Evolutionary conservation across 805 yeast genomes (phyloP), one percentile per base, ranked within the genome.

Genomic region (Metschnikowia cerradonensis): DNA sequence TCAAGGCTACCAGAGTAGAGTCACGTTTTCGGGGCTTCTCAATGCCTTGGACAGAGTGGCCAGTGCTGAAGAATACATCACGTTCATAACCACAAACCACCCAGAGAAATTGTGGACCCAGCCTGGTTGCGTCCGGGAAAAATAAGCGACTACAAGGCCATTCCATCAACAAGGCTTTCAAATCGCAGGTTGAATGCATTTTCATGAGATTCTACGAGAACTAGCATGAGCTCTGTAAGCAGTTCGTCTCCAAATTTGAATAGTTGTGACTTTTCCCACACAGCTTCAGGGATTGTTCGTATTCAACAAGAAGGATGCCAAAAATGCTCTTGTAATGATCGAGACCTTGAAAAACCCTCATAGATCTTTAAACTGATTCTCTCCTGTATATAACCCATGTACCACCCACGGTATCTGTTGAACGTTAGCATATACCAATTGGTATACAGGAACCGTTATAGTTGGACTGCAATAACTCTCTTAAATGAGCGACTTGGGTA

Each of bases 31-130:
- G 50, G 99, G 99, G 0, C 74, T 94, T 42, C 72, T 94, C 52
- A 94, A 94, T 65, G 96, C 99, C 0, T 74, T 94, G 45, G 99
- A 94, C 67, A 99, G 99, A 43, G 98, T 94, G 15, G 94, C 98
- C 3, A 88, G 96, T 30, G 96, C 97, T 1, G 99, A 94, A 64
- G 98, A 94, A 64, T 86, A 96, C 42, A 78, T 94, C n/a, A n/a
- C n/a, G 0, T 94, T 94, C 68, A 94, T 94, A 98, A 94, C 99
- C 19, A 92, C 99, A 19, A 94, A 94, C 67, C 99, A 94, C 63
- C 97, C 97, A 0, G 98, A 94, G 55, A 82, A 81, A 55, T 73
- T n/a, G n/a, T 94, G 36, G 99, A 94, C 61, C 90, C 97, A 1
- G 99, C 99, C 0, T 77, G 94, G 41, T 71, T 94, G 65, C 78